Evolutionary conservation across 108 stramenopile species (phyloP), one percentile per base, ranked within the genome.

Genomic region (Discostella pseudostelligera): DNA sequence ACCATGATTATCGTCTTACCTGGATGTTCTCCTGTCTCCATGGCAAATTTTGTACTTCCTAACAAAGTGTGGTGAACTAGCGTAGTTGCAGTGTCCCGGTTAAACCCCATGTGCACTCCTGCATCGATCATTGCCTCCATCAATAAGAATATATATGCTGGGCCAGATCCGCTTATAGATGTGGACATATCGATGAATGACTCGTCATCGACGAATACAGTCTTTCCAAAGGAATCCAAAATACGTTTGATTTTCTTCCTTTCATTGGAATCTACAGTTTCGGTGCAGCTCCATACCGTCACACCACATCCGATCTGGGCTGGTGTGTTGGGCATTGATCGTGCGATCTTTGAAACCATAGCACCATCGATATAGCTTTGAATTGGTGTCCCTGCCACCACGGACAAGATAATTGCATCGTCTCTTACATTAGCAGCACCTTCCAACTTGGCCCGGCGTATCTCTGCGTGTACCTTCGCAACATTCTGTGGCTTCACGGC

Each of bases 311-410:
- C 87, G 28, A 93, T 89, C 54, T 68, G 80, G 11, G 92, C 90
- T 12, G 97, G 97, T 11, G 97, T 97, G 56, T 97, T 97, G 26
- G 97, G 97, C 97, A 97, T 97, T 66, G 81, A 76, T 39, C 96
- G 85, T 20, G 91, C 92, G 64, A 97, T 71, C 29, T 87, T 85
- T 22, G 74, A 19, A 28, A 86, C 55, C 47, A 51, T 69, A 61
- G 60, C 72, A 20, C 47, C 84, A 21, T 35, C 44, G 4, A 65
- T 56, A 56, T 70, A 80, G 22, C 21, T 71, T 37, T 59, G 36
- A 49, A 89, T 82, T 11, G 84, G 83, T 35, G 66, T 82, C 19
- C 87, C 87, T 3, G 87, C 87, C 42, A 82, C 56, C 39, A 88
- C 78, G 43, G 79, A 80, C 81, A 88, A 29, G n/a, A 88, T 56